Evolutionary conservation across 176 grass and related monocot species (phyloP).

Genomic region (Panicum miliaceum): DNA sequence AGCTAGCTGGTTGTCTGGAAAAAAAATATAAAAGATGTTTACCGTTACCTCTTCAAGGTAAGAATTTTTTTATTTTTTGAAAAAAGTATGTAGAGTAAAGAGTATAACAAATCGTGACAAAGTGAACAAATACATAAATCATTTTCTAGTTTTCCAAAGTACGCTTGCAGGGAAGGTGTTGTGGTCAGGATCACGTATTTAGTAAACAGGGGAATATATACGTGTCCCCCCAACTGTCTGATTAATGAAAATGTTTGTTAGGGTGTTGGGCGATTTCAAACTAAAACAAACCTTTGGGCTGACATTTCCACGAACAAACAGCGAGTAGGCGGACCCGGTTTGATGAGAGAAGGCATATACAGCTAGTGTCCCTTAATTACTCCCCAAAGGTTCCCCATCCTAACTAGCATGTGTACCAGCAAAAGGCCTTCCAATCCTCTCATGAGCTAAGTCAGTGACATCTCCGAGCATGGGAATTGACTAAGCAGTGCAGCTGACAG

Average conservation of each 20-base stretch:
- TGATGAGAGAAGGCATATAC: neutral
- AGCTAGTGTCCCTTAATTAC: neutral
- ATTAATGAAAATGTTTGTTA: neutral
- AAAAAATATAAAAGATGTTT: no score
- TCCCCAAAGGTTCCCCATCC: neutral
- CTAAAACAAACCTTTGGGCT: neutral
- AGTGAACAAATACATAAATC: neutral
- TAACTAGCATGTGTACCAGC: constrained; percentile 26
- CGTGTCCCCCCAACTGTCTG: neutral
- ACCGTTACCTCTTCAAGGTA: neutral
- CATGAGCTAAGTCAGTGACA: constrained; percentile 16
- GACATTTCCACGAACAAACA: neutral
- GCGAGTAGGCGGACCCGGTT: neutral
- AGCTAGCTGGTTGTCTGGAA: no score
- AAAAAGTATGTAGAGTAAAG: neutral
- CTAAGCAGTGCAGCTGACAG: neutral
- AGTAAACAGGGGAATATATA: neutral
- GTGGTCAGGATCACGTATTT: neutral
- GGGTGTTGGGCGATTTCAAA: neutral
- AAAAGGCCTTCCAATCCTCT: constrained; percentile 20
- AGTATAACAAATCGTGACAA: neutral
- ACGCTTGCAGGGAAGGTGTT: neutral
- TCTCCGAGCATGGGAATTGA: neutral
- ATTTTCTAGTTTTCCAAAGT: neutral
- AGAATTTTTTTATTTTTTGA: neutral